Evolutionary conservation across 768 basidiomycete species (phyloP), one percentile per base, ranked within the genome.

Genomic region (Russula ochroleuca): DNA sequence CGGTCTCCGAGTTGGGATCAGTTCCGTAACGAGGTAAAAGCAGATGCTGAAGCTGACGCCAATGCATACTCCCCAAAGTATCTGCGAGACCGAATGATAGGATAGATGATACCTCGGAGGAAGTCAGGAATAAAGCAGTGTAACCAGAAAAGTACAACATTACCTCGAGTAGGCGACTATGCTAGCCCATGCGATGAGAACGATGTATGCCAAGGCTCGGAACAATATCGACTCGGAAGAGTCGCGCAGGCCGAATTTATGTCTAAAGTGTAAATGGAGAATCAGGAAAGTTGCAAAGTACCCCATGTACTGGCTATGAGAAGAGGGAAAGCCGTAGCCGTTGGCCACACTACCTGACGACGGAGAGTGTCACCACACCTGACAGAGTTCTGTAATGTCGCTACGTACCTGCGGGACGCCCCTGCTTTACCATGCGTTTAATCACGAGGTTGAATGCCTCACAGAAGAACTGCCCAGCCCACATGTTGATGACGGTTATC

Each of bases 281-380:
- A 85, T 70, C 49, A 93, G 73, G 73, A 93, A 94, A 0, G 89
- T 78, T 6, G 86, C 79, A 67, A 94, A 93, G 74, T 89, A 94
- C 17, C 85, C 92, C 92, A 94, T 92, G 72, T 87, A 92, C 73
- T 94, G 92, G 73, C 89, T 90, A 70, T 94, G 92, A 15, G 90
- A 92, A 0, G 91, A 92, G 0, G 92, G 92, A 69, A 93, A 93
- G 8, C 90, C 92, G 70, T 92, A 93, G 15, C 91, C 91, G 59
- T 81, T 81, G 21, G 85, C 86, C 52, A 83, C 73, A 60, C 78
- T 80, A 48, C 79, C 87, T 87, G 41, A 33, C 9, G 52, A 35
- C 69, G 13, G 50, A 13, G 62, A 21, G 25, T 40, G 43, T 52
- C 45, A 49, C 52, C 23, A 25, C 45, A 40, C 40, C 14, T 9